Conservation (phyloP, 1,139 yeast genomes). For the Debaryomyces sp. region DNA sequence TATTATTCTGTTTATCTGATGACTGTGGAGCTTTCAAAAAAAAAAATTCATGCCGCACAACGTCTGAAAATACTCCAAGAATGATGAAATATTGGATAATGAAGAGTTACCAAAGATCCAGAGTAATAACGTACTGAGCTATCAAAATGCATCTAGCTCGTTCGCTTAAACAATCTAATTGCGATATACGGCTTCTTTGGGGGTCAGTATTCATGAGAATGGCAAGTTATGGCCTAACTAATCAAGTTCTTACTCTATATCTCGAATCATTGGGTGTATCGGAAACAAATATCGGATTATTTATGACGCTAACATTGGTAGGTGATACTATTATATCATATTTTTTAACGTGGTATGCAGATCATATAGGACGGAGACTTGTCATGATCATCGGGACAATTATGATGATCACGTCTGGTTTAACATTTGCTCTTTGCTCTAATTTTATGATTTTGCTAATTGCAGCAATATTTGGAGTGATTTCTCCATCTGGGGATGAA, state of each 20-base stretch:
- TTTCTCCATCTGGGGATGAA: slow-evolving; percentile 90
- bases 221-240: slow-evolving; percentile 79
- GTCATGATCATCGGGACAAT: slow-evolving; percentile 68
- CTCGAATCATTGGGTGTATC: slow-evolving; percentile 57
- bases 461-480: slow-evolving; percentile 64
- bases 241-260: slow-evolving; percentile 76
- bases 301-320: slow-evolving; percentile 79
- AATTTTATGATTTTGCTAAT: slow-evolving; percentile 57
- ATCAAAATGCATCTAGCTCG: slow-evolving; percentile 26
- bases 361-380: slow-evolving; percentile 66
- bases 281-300: slow-evolving; percentile 67
- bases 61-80: not conserved
- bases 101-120: not conserved
- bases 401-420: slow-evolving; percentile 73
- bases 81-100: not conserved
- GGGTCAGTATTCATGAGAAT: slow-evolving; percentile 70
- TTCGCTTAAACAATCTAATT: slow-evolving; percentile 29
- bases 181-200: slow-evolving; percentile 70
- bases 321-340: slow-evolving; percentile 82
- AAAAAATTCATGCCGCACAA: slow-evolving; percentile 3
- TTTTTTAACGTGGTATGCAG: slow-evolving; percentile 77
- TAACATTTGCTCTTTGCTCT: slow-evolving; percentile 54
- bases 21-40: not conserved
- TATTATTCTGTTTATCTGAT: not conserved
- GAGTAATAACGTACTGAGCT: not conserved